Percentiles rank a stretch among this genome's conserved stretches.
These are phyloP conservation scores for Erysimum pusillum DNA, from an alignment of 441 rosid species.

Conservation along the genomic window DNA sequence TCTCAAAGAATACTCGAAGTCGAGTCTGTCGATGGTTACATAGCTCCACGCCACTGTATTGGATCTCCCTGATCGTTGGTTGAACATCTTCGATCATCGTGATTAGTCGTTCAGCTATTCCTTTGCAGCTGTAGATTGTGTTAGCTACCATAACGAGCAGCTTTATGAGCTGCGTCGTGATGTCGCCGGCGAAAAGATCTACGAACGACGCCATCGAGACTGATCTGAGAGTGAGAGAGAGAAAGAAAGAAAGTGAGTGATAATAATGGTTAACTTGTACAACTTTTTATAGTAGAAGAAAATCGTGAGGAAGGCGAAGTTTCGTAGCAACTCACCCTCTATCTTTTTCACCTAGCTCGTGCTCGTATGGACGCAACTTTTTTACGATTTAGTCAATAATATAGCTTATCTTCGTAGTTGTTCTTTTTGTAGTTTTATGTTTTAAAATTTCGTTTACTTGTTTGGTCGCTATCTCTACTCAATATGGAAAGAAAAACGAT, in stretches of 20 bases:
- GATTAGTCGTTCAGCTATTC: slow-evolving; percentile 54
- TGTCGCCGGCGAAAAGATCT: slow-evolving; percentile 68
- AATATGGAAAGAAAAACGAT: too few relatives aligned
- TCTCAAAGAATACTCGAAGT: slow-evolving; percentile 56
- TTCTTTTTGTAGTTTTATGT: too few relatives aligned
- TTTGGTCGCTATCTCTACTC: too few relatives aligned
- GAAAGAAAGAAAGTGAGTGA: not conserved
- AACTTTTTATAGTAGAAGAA: not conserved
- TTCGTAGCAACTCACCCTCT: not conserved
- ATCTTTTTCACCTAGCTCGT: too few relatives aligned
- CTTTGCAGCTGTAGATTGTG: slow-evolving; percentile 56
- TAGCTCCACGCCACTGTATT: slow-evolving; percentile 78
- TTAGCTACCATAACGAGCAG: slow-evolving; percentile 50
- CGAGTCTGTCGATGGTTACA: slow-evolving; percentile 62
- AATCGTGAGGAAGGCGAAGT: not conserved
- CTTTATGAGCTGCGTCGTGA: slow-evolving; percentile 65
- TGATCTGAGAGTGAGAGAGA: not conserved
- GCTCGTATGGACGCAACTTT: not conserved
- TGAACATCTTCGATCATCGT: slow-evolving; percentile 49
- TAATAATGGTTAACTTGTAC: not conserved
- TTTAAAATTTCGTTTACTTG: not conserved
- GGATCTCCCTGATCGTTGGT: slow-evolving; percentile 69
- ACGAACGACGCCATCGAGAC: slow-evolving; percentile 49
- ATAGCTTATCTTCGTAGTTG: not conserved
- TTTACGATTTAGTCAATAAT: too few relatives aligned